Conservation (phyloP, 331 rosid genomes). For the Acacia pycnantha region DNA sequence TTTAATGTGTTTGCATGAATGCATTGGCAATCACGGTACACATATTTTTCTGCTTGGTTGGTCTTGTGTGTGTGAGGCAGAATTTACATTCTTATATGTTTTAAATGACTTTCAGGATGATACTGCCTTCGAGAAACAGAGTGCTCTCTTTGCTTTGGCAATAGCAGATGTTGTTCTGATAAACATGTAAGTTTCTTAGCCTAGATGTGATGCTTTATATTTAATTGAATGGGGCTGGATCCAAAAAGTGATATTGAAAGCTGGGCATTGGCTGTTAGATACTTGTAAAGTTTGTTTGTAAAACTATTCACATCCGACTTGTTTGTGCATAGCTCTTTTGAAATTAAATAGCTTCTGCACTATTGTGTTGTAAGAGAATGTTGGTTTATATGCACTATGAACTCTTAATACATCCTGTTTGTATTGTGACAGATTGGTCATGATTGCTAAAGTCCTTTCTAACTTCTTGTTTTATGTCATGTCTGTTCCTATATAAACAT, state of each 20-base stretch:
- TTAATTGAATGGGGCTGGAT: constrained; percentile 17
- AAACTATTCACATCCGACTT: constrained; percentile 10
- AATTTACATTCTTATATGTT: constrained; percentile 13
- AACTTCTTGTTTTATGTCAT: constrained; percentile 9
- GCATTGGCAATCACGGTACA: neutral
- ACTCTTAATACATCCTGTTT: neutral
- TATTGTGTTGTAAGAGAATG: neutral
- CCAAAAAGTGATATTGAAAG: neutral
- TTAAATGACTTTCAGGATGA: constrained; percentile 46
- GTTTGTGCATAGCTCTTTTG: neutral
- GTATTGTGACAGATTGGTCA: constrained; percentile 6
- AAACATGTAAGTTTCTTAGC: constrained; percentile 48
- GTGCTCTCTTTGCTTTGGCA: constrained; percentile 59
- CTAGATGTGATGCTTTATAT: constrained; percentile 19
- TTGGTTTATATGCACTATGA: neutral
- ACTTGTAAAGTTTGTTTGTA: constrained; percentile 17
- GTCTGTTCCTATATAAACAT: neutral
- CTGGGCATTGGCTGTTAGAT: constrained; percentile 9
- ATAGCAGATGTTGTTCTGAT: constrained; percentile 52
- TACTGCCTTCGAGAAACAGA: constrained; percentile 57
- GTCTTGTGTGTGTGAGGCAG: neutral
- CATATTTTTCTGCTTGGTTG: constrained; percentile 16
- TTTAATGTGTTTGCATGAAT: neutral
- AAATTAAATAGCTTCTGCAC: constrained; percentile 23
- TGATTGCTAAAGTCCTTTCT: constrained; percentile 5